Base-by-base conservation (phyloP, 805 yeast species). In the Torulaspora franciscae region DNA sequence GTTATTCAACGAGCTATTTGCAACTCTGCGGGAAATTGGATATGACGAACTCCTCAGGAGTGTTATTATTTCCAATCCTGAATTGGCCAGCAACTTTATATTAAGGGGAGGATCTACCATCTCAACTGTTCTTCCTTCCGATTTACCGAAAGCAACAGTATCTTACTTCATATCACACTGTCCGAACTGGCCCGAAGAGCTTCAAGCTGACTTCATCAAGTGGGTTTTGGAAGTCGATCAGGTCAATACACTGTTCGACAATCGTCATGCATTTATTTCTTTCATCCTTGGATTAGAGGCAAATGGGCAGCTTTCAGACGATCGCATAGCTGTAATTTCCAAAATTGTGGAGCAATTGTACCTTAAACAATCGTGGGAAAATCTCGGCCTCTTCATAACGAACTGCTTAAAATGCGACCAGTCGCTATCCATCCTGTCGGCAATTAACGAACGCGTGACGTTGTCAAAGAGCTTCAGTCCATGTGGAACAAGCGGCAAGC, bases 191-290 rank as follows among this genome's bases (percentile, higher is more conserved):
- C 28, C 41, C 15, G 43, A 37, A 25, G 35, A 28, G 13, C 34
- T 45, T 3, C 50, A 50, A 29, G 10, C 41, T 10, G 32, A 15
- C 3, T 32, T 46, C 9, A 28, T 48, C 13, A 40, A 30, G 17
- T 45, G 51, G 48, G 32, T 41, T 3, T 6, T 48, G 22, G 42
- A 39, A 11, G 32, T 25, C 8, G 42, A 46, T 22, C 42, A 48
- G 13, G 28, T 34, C 11, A 39, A 40, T 8, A 22, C 32, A 15
- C 24, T 50, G 19, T 43, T 45, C n/a, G 34, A 30, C 4, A 34
- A 40, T 7, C 37, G 25, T 40, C 35, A 6, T 10, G 32, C 22
- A 3, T 26, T 47, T 4, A 32, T 37, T 3, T 27, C 11, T 4
- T 37, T 29, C 38, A 32, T 49, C 7, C 41, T 43, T 25, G 25